Evolutionary conservation across 805 yeast species (phyloP), one percentile per base, ranked within the genome.

Genomic region (Maudiozyma barnettii): DNA sequence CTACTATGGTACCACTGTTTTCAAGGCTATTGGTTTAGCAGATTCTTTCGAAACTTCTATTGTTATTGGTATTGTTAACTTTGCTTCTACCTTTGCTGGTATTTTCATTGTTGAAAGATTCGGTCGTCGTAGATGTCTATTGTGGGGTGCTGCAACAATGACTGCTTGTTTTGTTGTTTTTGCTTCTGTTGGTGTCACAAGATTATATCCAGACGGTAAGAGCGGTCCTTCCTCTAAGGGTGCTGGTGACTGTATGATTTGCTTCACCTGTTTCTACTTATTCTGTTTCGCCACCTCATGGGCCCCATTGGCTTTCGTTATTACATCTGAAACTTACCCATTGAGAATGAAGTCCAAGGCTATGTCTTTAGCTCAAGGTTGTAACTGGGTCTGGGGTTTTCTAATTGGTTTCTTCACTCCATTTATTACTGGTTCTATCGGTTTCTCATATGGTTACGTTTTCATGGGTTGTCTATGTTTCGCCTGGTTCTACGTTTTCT

Each of bases 261-360:
- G 79, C 67, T 72, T 81, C 55, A 73, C 86, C 23, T 79, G 84
- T 71, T 67, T 81, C 56, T 81, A 71, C 73, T 78, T 81, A 54
- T 79, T 80, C 74, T 78, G 72, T 71, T 81, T 81, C 58, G 87
- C 87, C 30, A 74, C 81, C 40, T 76, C 86, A 23, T 81, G 87
- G 87, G 87, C 84, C 53, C 84, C 86, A 59, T 73, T 77, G 56
- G 77, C 74, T 46, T 81, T 72, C 66, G 78, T 78, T 49, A 78
- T 81, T 55, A 74, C 77, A 35, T 76, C 85, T 40, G 87, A 81
- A 65, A 72, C 79, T 45, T 81, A 76, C 68, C 88, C 88, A 66
- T 72, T 81, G 60, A 76, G 87, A 73, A 78, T 81, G 64, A 77
- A 81, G 65, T 62, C 79, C 60, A 54, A 75, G 67, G 76, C 74